These are phyloP conservation scores for Chlamydomonas schloesseri DNA, from an alignment of 139 green algal genomes.

Conservation along the genomic window DNA sequence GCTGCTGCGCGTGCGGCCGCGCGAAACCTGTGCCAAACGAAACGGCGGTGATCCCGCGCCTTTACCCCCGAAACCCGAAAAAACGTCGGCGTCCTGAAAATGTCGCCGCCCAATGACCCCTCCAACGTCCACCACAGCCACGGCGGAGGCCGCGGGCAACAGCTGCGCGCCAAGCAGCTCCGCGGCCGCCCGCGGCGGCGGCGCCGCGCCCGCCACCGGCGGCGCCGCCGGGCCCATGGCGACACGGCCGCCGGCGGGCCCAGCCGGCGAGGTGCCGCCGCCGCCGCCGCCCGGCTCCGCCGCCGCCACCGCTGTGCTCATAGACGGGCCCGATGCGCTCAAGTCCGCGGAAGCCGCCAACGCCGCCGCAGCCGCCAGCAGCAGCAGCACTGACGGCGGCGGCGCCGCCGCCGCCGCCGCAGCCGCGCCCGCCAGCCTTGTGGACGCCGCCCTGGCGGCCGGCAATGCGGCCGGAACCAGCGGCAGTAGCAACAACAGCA, in stretches of 20 bases:
- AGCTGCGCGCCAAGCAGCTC: too few relatives aligned
- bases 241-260: background rate
- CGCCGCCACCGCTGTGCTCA: conserved; percentile 6
- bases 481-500: too few relatives aligned
- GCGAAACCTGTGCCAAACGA: too few relatives aligned
- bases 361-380: background rate
- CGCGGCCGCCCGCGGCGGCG: background rate
- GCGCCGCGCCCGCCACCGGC: background rate
- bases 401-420: background rate
- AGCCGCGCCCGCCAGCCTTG: background rate
- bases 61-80: too few relatives aligned
- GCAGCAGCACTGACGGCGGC: background rate
- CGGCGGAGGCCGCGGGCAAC: too few relatives aligned
- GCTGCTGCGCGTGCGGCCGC: too few relatives aligned
- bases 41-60: too few relatives aligned
- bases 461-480: background rate
- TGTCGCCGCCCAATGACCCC: too few relatives aligned
- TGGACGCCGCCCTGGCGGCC: background rate
- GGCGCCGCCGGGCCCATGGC: background rate
- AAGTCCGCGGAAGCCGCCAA: background rate
- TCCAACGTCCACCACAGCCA: too few relatives aligned
- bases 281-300: conserved; percentile 20
- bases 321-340: background rate
- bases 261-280: background rate
- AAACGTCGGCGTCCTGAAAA: too few relatives aligned